phyloP scores from a whole-genome alignment of 1,139 yeast species.

The Kodamaea arcana region DNA sequence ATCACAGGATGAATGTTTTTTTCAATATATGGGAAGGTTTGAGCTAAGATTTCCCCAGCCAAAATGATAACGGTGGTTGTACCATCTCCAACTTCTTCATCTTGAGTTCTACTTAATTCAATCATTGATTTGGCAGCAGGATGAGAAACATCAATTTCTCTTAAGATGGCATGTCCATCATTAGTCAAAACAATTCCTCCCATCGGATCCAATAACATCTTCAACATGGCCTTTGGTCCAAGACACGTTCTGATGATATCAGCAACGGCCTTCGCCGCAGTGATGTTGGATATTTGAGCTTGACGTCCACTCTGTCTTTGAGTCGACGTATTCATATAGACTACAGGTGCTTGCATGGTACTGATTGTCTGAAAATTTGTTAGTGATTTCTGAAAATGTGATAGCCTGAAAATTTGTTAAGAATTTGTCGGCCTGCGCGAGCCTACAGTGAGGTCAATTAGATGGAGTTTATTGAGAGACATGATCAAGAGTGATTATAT shows the following conservation, averaged over 20 bases:
- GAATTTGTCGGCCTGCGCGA: too few relatives aligned
- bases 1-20: constrained; percentile 96
- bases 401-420: too few relatives aligned
- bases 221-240: constrained; percentile 99
- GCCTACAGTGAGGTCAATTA: too few relatives aligned
- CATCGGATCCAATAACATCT: constrained; percentile 97
- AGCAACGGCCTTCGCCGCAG: constrained; percentile 98
- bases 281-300: constrained; percentile 94
- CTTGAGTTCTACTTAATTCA: constrained; percentile 95
- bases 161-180: constrained; percentile 92
- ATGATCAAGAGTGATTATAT: too few relatives aligned
- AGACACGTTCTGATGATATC: constrained; percentile 96
- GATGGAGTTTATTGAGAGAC: too few relatives aligned
- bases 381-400: too few relatives aligned
- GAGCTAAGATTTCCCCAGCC: constrained; percentile 96
- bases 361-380: too few relatives aligned
- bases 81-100: constrained; percentile 99
- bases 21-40: constrained; percentile 88
- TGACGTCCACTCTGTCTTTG: constrained; percentile 96
- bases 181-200: constrained; percentile 97
- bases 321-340: constrained; percentile 67
- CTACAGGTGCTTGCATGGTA: constrained; percentile 49
- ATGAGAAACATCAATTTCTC: constrained; percentile 89
- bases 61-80: constrained; percentile 92
- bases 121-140: constrained; percentile 99